These are phyloP conservation scores for Colletotrichum acutatum DNA, from an alignment of 2,329 filamentous ascomycete species.

Conservation along the genomic window DNA sequence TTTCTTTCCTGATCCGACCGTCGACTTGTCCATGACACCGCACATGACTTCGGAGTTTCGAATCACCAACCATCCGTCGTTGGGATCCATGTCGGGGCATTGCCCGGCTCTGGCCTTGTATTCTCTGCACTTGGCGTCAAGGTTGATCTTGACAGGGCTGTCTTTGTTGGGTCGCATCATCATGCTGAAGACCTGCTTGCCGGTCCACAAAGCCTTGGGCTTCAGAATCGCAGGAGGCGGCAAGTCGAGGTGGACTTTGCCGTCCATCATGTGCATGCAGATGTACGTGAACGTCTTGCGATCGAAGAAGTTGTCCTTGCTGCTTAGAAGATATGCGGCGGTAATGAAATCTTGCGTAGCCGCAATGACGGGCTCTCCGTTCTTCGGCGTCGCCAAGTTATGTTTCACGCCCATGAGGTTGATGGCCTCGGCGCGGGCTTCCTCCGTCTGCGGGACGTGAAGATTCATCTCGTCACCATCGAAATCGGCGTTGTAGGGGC, in stretches of 20 bases:
- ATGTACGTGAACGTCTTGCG: constrained; percentile 89
- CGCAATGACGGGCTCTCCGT: constrained; percentile 97
- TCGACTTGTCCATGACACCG: constrained; percentile 97
- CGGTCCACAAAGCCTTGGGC: constrained; percentile 90
- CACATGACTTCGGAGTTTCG: constrained; percentile 98
- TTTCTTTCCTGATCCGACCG: constrained; percentile 97
- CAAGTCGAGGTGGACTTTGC: constrained; percentile 80
- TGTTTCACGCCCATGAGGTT: constrained; percentile 98
- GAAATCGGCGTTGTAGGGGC: constrained; percentile 98
- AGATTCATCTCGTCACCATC: constrained; percentile 99
- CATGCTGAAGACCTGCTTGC: constrained; percentile 95
- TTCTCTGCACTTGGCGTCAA: constrained; percentile 91
- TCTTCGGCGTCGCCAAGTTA: constrained; percentile 95
- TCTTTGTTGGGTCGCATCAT: constrained; percentile 88
- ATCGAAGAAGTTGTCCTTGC: constrained; percentile 93
- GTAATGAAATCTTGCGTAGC: constrained; percentile 99
- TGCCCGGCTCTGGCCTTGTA: constrained; percentile 72
- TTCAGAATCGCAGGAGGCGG: constrained; percentile 89
- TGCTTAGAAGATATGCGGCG: constrained; percentile 88
- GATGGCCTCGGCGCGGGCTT: constrained; percentile 93
- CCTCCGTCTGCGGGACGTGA: constrained; percentile 97
- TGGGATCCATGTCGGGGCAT: constrained; percentile 79
- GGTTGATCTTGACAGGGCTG: constrained; percentile 86
- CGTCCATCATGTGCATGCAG: constrained; percentile 93
- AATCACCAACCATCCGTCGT: constrained; percentile 91